Evolutionary conservation across 2,329 filamentous ascomycete genomes (phyloP), one percentile per base, ranked within the genome.

Genomic region (Mycosphaerella sp.): DNA sequence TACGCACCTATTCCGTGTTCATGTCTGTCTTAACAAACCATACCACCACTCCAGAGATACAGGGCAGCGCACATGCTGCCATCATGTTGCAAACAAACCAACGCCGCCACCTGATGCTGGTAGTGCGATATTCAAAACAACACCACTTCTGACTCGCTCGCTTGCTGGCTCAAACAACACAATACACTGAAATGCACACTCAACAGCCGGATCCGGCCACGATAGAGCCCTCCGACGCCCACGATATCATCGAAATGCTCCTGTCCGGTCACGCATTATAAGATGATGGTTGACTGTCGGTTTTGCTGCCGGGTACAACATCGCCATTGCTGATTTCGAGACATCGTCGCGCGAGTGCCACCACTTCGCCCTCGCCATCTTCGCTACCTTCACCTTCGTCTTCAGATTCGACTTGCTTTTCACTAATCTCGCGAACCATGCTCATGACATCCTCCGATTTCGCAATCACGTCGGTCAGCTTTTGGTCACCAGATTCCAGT

Each of bases 401-500:
- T 59, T 85, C 85, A 0, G 87, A 86, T 65, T 95, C 90, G 59
- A 95, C 80, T 63, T 87, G 89, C 67, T 87, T 89, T 68, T 95
- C 91, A 17, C 90, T 88, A 67, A 98, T 97, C 59, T 83, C 82
- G 70, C 87, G 89, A 59, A 97, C 93, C 80, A 95, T 90, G 58
- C 89, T 83, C 53, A 96, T 87, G 61, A 98, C 87, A 61, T 95
- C 89, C 60, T 92, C 87, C 1, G 90, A 91, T 67, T 92, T 87
- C 64, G 88, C 85, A 63, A 98, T 96, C 46, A 89, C 83, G 47
- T 85, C 84, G 59, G 96, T 86, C n/a, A 98, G 78, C 52, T 83
- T 86, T 73, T 87, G 85, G 69, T 98, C 92, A 69, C 95, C 91
- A 0, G 92, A 96, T 73, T 98, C 93, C 48, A 98, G 84, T 4